These are phyloP conservation scores for Pinus tabuliformis DNA, from an alignment of 75 land plant species.

Conservation along the genomic window DNA sequence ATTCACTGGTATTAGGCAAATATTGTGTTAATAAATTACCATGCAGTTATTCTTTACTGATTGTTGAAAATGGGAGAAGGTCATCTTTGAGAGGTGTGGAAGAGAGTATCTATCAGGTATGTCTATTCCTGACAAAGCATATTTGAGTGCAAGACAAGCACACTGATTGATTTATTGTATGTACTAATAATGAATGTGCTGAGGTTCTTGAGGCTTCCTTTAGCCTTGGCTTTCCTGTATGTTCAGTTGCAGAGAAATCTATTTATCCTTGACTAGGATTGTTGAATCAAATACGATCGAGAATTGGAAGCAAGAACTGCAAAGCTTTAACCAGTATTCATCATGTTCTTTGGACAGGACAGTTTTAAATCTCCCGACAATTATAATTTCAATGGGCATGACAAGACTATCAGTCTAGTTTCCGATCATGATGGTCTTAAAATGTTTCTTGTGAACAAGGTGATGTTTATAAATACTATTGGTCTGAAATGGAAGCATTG, in stretches of 20 bases:
- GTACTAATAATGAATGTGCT: too few species aligned
- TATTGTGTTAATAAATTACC: too few species aligned
- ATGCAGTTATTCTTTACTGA: too few species aligned
- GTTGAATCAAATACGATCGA: background rate
- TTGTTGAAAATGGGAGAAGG: too few species aligned
- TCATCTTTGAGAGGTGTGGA: too few species aligned
- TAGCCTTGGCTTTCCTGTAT: too few species aligned
- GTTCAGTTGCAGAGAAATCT: background rate
- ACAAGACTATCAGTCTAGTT: background rate
- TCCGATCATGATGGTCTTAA: background rate
- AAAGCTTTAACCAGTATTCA: slow-evolving; percentile 1
- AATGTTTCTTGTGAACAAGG: slow-evolving; percentile 2
- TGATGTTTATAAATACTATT: background rate
- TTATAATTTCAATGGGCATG: background rate
- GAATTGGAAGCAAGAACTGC: background rate
- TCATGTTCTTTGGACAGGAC: background rate
- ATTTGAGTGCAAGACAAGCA: too few species aligned
- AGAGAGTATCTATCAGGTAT: too few species aligned
- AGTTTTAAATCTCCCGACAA: background rate
- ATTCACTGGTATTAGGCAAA: too few species aligned
- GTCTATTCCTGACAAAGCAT: too few species aligned
- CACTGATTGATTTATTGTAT: too few species aligned
- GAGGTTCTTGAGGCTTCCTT: too few species aligned
- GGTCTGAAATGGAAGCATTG: background rate
- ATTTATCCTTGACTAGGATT: background rate